Evolutionary conservation across 768 basidiomycete genomes (phyloP).

Genomic region (Tubosaeta brunneosetosa): DNA sequence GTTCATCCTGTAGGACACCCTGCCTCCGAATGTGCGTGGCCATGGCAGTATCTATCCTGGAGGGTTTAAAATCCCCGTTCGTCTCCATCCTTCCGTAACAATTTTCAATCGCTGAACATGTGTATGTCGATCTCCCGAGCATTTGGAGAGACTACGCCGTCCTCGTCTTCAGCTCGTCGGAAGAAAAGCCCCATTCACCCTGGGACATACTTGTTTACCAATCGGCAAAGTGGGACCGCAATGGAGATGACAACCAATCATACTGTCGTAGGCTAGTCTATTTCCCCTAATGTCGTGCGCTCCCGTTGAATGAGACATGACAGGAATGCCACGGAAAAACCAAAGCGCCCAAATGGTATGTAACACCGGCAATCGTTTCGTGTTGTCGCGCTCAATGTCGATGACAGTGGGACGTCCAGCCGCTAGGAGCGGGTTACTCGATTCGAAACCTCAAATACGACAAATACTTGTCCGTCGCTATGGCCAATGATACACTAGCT

Average conservation of each 20-base stretch:
- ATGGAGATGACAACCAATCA: slow-evolving; percentile 26
- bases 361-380: background rate
- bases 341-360: slow-evolving; percentile 24
- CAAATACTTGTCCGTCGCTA: slow-evolving; percentile 26
- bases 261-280: slow-evolving; percentile 20
- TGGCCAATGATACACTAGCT: slow-evolving; percentile 21
- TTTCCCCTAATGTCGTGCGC: background rate
- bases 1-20: no score
- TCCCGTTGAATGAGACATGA: background rate
- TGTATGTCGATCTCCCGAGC: slow-evolving; percentile 20
- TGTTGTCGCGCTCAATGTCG: background rate
- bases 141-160: slow-evolving; percentile 12
- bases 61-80: no score
- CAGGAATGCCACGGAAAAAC: slow-evolving; percentile 30
- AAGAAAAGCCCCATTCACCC: slow-evolving; percentile 26
- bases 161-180: slow-evolving; percentile 12
- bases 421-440: slow-evolving; percentile 26
- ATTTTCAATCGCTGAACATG: no score
- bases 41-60: no score
- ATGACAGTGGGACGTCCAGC: slow-evolving; percentile 27
- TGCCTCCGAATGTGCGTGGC: no score
- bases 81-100: no score
- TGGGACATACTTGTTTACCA: slow-evolving; percentile 28
- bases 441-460: slow-evolving; percentile 31
- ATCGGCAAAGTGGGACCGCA: slow-evolving; percentile 31